Conservation (phyloP, 352 stramenopile species). For the Discostella stelligera region DNA sequence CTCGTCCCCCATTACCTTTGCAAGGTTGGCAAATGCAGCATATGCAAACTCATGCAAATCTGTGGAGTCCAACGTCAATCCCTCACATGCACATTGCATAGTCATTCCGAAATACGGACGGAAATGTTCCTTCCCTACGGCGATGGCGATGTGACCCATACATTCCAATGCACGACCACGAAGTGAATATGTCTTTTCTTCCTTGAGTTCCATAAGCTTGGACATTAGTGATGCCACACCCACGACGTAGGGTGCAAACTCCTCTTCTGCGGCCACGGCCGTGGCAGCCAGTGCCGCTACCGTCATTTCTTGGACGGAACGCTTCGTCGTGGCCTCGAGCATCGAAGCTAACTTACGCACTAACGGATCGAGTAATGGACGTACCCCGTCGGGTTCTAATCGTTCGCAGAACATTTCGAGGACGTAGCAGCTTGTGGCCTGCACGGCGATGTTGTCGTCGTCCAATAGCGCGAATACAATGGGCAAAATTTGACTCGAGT, state of each 20-base stretch:
- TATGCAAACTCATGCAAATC: slow-evolving; percentile 98
- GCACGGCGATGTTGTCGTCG: slow-evolving; percentile 90
- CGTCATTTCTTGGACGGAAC: slow-evolving; percentile 94
- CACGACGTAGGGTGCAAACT: slow-evolving; percentile 94
- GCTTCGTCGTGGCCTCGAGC: slow-evolving; percentile 88
- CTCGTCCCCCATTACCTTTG: slow-evolving; percentile 96
- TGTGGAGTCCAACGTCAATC: slow-evolving; percentile 88
- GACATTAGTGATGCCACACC: slow-evolving; percentile 84
- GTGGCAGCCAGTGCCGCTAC: slow-evolving; percentile 94
- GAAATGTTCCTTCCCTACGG: slow-evolving; percentile 93
- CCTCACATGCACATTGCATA: slow-evolving; percentile 93
- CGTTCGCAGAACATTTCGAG: slow-evolving; percentile 98
- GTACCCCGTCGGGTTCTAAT: slow-evolving; percentile 92
- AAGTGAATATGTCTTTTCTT: slow-evolving; percentile 91
- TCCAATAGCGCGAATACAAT: slow-evolving; percentile 94
- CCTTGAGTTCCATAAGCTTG: slow-evolving; percentile 88
- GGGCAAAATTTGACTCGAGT: slow-evolving; percentile 93
- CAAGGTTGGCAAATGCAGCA: slow-evolving; percentile 97
- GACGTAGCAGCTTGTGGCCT: slow-evolving; percentile 96
- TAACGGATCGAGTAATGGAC: slow-evolving; percentile 92
- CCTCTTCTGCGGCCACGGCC: slow-evolving; percentile 94
- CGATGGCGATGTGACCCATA: slow-evolving; percentile 96
- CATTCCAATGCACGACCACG: slow-evolving; percentile 95
- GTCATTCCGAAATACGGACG: slow-evolving; percentile 90
- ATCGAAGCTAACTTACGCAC: slow-evolving; percentile 94